A percentile compares a stretch with the other conserved stretches of the same genome.
Evolutionary conservation across 768 basidiomycete species (phyloP).

Genomic region (Grammothele lineata): DNA sequence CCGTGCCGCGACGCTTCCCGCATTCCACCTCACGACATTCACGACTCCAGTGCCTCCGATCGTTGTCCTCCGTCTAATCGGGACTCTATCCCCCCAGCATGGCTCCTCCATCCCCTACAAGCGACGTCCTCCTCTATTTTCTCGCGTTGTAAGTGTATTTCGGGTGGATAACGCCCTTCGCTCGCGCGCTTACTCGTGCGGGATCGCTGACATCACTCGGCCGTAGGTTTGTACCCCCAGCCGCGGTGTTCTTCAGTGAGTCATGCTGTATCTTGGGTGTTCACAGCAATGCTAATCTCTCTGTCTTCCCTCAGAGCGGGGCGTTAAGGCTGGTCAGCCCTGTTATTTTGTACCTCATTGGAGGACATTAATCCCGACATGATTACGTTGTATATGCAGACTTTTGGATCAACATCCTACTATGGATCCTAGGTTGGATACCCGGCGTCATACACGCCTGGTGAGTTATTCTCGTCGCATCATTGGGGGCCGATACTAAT

Average conservation of each 20-base stretch:
- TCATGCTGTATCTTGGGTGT: background rate
- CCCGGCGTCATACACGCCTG: constrained; percentile 42
- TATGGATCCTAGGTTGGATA: constrained; percentile 43
- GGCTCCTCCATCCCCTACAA: constrained; percentile 18
- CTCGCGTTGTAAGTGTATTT: constrained; percentile 27
- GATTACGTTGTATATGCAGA: constrained; percentile 20
- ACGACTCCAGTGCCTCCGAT: background rate
- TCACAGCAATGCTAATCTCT: background rate
- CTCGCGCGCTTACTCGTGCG: no score
- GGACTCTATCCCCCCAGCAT: constrained; percentile 25
- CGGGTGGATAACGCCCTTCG: no score
- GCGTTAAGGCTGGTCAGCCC: constrained; percentile 20
- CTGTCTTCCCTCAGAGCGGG: constrained; percentile 18
- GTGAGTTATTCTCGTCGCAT: constrained; percentile 21
- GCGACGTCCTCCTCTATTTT: constrained; percentile 28
- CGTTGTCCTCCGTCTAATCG: no score
- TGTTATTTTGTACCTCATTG: no score
- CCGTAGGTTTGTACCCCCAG: constrained; percentile 29
- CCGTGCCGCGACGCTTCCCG: no score
- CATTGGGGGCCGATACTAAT: background rate
- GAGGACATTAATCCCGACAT: no score
- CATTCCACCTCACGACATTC: background rate
- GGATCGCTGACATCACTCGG: background rate
- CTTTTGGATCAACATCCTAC: constrained; percentile 34
- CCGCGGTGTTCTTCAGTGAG: constrained; percentile 31